These are phyloP conservation scores for Helenozyma baotianmanensis DNA, from an alignment of 805 yeast genomes.

Conservation along the genomic window DNA sequence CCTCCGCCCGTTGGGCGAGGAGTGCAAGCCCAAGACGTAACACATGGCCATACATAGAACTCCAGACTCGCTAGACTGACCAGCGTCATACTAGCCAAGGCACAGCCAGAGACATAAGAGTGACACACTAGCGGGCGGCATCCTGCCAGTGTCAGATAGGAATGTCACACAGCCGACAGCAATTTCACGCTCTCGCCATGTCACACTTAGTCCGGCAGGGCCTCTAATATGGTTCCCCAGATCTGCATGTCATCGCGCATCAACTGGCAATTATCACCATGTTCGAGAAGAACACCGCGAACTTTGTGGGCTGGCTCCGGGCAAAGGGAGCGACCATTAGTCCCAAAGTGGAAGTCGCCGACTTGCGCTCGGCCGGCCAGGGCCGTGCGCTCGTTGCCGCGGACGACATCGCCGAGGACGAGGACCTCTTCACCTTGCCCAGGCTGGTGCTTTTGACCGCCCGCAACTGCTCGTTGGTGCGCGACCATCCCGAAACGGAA, in stretches of 20 bases:
- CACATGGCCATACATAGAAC: too few relatives aligned
- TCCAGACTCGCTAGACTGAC: too few relatives aligned
- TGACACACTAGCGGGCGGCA: too few relatives aligned
- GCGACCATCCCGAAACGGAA: slow-evolving; percentile 25
- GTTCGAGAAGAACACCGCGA: slow-evolving; percentile 15
- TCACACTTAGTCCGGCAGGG: too few relatives aligned
- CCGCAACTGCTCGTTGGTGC: slow-evolving; percentile 47
- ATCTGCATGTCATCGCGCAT: too few relatives aligned
- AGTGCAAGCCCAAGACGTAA: slow-evolving; percentile 7
- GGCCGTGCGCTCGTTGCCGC: slow-evolving; percentile 77
- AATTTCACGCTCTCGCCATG: too few relatives aligned
- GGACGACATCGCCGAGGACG: slow-evolving; percentile 57
- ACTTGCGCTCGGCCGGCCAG: slow-evolving; percentile 53
- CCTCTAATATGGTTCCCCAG: too few relatives aligned
- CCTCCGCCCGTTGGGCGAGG: slow-evolving; percentile 7
- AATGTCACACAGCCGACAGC: too few relatives aligned
- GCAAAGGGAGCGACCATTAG: slow-evolving; percentile 42
- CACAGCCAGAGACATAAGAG: too few relatives aligned
- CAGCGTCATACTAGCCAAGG: too few relatives aligned
- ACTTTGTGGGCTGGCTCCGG: slow-evolving; percentile 26
- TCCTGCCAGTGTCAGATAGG: too few relatives aligned
- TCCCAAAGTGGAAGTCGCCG: slow-evolving; percentile 54
- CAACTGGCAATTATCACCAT: slow-evolving; percentile 2
- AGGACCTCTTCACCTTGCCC: slow-evolving; percentile 67
- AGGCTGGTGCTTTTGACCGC: slow-evolving; percentile 52